A percentile compares a stretch with the other conserved stretches of the same genome.
Conservation (phyloP, 495 filamentous ascomycete genomes). For the Massariosphaeria phaeospora region DNA sequence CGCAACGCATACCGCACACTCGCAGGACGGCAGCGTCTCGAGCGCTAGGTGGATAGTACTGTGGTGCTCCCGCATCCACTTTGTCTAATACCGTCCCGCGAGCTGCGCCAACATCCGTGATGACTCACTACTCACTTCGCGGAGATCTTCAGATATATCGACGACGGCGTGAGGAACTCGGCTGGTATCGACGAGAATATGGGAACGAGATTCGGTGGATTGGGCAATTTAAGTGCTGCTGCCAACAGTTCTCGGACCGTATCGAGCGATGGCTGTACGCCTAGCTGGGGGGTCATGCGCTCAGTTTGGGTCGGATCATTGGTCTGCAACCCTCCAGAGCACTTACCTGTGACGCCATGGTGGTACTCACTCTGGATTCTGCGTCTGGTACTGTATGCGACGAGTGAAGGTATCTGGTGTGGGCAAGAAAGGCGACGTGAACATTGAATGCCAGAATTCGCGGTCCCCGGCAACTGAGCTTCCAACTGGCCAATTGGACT, state of each 20-base stretch:
- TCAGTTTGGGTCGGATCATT: slow-evolving; percentile 9
- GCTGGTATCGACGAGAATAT: slow-evolving; percentile 80
- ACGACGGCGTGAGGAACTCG: slow-evolving; percentile 84
- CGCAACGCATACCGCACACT: no score
- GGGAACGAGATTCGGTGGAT: slow-evolving; percentile 76
- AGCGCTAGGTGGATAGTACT: no score
- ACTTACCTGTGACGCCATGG: slow-evolving; percentile 32
- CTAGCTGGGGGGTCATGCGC: slow-evolving; percentile 32
- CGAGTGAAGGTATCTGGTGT: no score
- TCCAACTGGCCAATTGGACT: no score
- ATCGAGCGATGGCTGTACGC: slow-evolving; percentile 52
- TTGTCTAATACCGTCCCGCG: neutral
- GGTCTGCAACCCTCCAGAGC: neutral
- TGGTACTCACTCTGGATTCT: no score
- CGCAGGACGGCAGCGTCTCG: no score
- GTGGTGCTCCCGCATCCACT: no score
- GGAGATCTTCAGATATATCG: slow-evolving; percentile 84
- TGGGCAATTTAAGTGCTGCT: slow-evolving; percentile 46
- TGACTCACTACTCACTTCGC: slow-evolving; percentile 66
- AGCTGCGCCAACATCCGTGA: neutral
- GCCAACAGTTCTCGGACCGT: slow-evolving; percentile 53
- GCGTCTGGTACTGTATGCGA: no score
- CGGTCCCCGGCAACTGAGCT: no score
- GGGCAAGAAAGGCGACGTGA: no score
- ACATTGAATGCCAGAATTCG: neutral